Conservation (phyloP, 2,329 filamentous ascomycete species). For the Aspergillus unguis region DNA sequence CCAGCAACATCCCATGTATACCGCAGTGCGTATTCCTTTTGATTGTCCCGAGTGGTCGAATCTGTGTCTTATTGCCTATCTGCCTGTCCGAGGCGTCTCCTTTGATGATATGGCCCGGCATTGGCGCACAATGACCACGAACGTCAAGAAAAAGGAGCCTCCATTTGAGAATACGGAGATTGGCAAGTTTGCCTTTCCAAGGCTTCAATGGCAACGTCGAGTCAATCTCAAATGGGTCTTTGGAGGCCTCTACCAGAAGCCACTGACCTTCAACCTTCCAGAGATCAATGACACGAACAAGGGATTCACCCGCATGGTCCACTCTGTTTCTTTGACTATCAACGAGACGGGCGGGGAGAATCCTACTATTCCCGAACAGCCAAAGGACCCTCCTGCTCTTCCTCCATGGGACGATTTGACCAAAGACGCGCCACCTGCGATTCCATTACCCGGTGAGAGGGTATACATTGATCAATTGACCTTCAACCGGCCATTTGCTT, state of each 20-base stretch:
- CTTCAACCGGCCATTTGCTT: slow-evolving; percentile 2
- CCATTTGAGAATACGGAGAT: too few species aligned
- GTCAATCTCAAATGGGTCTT: too few species aligned
- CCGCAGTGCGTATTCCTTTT: neutral
- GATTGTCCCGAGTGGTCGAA: neutral
- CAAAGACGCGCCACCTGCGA: neutral
- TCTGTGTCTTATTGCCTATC: neutral
- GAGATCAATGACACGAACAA: too few species aligned
- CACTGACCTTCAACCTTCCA: too few species aligned
- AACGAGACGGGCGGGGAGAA: too few species aligned
- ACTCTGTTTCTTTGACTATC: too few species aligned
- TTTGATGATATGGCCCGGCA: neutral
- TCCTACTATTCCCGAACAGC: too few species aligned
- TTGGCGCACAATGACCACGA: neutral
- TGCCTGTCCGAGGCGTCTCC: neutral
- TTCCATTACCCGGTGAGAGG: neutral
- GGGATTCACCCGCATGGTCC: too few species aligned
- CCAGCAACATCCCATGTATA: neutral
- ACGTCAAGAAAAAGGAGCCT: neutral
- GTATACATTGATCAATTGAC: neutral
- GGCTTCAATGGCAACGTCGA: too few species aligned
- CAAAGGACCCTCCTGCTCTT: neutral
- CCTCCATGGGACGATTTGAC: neutral
- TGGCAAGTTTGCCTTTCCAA: too few species aligned
- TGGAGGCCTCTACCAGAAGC: too few species aligned